A percentile compares a stretch with the other conserved stretches of the same genome.
Conservation (phyloP, 805 yeast genomes). For the Scheffersomyces amazonensis region DNA sequence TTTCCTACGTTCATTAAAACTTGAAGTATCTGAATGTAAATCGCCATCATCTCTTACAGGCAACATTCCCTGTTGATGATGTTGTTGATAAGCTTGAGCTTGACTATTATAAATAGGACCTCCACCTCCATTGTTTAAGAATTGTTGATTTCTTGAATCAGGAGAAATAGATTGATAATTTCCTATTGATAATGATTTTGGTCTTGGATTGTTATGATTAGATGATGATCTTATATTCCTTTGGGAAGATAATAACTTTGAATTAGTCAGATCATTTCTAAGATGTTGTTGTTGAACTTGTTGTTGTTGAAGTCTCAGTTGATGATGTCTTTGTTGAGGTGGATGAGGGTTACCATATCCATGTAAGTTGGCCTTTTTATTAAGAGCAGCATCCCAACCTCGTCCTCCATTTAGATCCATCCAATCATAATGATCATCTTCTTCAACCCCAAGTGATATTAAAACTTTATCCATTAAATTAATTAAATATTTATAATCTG, state of each 20-base stretch:
- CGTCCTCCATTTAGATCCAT: conserved; percentile 92
- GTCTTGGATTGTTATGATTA: not conserved
- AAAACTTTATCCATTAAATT: conserved; percentile 75
- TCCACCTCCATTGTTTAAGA: conserved; percentile 6
- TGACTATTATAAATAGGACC: not conserved
- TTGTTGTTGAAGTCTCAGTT: conserved; percentile 11
- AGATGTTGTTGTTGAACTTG: conserved; percentile 8
- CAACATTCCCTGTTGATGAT: conserved; percentile 29
- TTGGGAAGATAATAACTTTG: conserved; percentile 8
- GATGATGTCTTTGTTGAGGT: conserved; percentile 19
- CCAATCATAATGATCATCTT: conserved; percentile 95
- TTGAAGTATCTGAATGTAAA: conserved; percentile 37
- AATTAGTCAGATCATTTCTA: conserved; percentile 7
- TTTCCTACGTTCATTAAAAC: conserved; percentile 20
- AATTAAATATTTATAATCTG: conserved; percentile 87
- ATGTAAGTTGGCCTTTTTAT: conserved; percentile 90
- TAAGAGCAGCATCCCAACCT: conserved; percentile 90
- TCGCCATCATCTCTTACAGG: conserved; percentile 36
- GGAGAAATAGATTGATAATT: conserved; percentile 14
- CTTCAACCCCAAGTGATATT: conserved; percentile 64
- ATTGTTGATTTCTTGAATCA: conserved; percentile 15
- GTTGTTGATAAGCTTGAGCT: conserved; percentile 7
- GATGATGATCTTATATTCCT: not conserved
- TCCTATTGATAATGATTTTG: not conserved
- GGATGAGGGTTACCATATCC: conserved; percentile 97